Base-by-base conservation (phyloP, 2,329 filamentous ascomycete genomes). In the Cladosporium phlei region DNA sequence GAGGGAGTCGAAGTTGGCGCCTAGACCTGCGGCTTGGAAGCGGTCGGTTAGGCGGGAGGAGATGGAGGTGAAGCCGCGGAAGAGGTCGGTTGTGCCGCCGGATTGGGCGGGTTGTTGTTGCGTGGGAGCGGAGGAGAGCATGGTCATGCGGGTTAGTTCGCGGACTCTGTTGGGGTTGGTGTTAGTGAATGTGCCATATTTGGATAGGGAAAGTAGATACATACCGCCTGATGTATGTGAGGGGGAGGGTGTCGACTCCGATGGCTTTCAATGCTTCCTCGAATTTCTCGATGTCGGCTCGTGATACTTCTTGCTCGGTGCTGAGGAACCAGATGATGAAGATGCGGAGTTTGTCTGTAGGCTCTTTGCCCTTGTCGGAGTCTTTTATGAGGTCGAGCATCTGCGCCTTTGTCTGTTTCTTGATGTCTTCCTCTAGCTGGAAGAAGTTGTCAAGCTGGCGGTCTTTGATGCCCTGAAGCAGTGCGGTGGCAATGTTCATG, bases 251-350 rank as follows among this genome's bases (percentile, higher is more conserved):
- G 61, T 96, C 85, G 40, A 83, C 82, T 11, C 87, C 89, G 10
- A 83, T 82, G 34, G 78, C 78, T 50, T 82, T 82, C 14, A 98
- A 76, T 2, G 88, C 85, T 65, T 93, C 85, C 60, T 93, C 88
- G 55, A 96, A 95, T 49, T 85, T 81, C 54, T 85, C 82, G 74
- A 95, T 86, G 54, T 98, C 93, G 5, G 79, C 73, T 51, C 89
- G 81, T 47, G 79, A 84, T 16, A 96, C 77, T 52, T 97, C 90
- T 57, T 88, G 85, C 63, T 97, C 93, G 1, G 88, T 94, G 65
- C 88, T 96, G 45, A 98, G 58, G 69, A 87, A 93, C 93, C 93
- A 98, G 59, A 98, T 96, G 55, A 97, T 84, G 67, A 98, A 98
- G 10, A 97, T 71, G 32, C 93, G 81, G 21, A 98, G 78, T 70